Evolutionary conservation across 768 basidiomycete species (phyloP), one percentile per base, ranked within the genome.

Genomic region (Russula ochroleuca): DNA sequence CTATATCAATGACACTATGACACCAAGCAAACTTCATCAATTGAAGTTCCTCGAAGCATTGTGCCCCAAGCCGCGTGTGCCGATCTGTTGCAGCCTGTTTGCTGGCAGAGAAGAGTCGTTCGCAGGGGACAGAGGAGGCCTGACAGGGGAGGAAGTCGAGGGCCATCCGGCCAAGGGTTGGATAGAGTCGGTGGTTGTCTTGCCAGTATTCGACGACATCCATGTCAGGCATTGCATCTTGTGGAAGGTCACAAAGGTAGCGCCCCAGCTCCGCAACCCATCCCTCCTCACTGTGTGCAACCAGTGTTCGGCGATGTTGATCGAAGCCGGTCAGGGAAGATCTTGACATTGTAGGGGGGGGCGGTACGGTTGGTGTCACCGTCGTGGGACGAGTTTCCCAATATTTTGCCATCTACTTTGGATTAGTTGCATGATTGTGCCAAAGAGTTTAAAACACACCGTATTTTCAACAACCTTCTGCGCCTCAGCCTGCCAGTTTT

Each of bases 401-500:
- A 33, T 33, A 33, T 4, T 4, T 33, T 33, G 33, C 33, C 33
- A 33, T 33, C 33, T 33, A 8, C 33, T 33, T 33, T 33, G 33
- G 8, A 33, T 33, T 33, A 33, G 33, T 33, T 8, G 8, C 33
- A n/a, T n/a, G n/a, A n/a, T n/a, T n/a, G n/a, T n/a, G n/a, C n/a
- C n/a, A n/a, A n/a, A 33, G 33, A 33, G 8, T 4, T 4, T 33
- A 33, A 4, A 5, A 59, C 51, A 17, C 25, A 69, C 68, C 4
- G 61, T 38, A 0, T 11, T n/a, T 41, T 68, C 51, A 1, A 69
- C 5, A 2, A 64, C 33, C 43, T 66, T 35, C 2, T 28, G 17
- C 0, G 69, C 69, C 25, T 68, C 57, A 8, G 62, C 54, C 3
- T 67, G 49, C 65, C 67, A 70, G 37, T 70, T 57, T 17, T 58